Evolutionary conservation across 371 early-diverging fungal species (phyloP).

Genomic region (Fennellomyces sp.): DNA sequence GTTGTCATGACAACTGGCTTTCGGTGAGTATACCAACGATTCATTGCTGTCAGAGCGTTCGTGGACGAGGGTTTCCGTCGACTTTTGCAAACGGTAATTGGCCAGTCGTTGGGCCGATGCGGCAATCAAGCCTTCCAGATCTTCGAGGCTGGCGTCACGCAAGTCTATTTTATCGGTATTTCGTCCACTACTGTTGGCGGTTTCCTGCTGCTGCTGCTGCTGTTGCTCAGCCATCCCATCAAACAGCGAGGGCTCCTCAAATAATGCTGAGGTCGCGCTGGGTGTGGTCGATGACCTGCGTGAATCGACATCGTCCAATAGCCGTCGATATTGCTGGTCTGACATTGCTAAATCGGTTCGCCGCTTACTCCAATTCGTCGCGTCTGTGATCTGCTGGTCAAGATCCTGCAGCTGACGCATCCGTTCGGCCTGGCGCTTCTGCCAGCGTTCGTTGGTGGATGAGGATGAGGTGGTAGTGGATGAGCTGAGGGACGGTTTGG

Average conservation of each 20-base stretch:
- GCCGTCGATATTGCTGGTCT: constrained; percentile 12
- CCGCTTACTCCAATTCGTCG: constrained; percentile 34
- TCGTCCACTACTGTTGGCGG: not conserved
- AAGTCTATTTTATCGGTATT: constrained; percentile 25
- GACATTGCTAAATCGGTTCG: constrained; percentile 29
- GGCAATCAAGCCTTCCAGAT: constrained; percentile 49
- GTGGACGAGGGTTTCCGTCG: not conserved
- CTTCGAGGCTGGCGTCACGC: constrained; percentile 45
- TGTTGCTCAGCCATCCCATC: not conserved
- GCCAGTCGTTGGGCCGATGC: constrained; percentile 48
- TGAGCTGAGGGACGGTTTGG: constrained; percentile 7
- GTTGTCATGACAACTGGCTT: not conserved
- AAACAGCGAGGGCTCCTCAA: not conserved
- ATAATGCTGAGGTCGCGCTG: not conserved
- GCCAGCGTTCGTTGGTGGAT: constrained; percentile 20
- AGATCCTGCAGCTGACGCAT: constrained; percentile 41
- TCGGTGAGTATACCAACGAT: not conserved
- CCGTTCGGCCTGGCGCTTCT: constrained; percentile 38
- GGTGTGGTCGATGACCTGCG: not conserved
- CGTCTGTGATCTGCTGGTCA: constrained; percentile 41
- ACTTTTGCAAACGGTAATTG: constrained; percentile 31
- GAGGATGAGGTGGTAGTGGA: constrained; percentile 14
- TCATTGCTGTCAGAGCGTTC: not conserved
- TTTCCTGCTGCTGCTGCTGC: not conserved
- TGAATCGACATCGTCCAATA: constrained; percentile 6